Percentiles rank a stretch among this genome's conserved stretches.
These are phyloP conservation scores for Adansonia grandidieri DNA, from an alignment of 441 rosid genomes.

Conservation along the genomic window DNA sequence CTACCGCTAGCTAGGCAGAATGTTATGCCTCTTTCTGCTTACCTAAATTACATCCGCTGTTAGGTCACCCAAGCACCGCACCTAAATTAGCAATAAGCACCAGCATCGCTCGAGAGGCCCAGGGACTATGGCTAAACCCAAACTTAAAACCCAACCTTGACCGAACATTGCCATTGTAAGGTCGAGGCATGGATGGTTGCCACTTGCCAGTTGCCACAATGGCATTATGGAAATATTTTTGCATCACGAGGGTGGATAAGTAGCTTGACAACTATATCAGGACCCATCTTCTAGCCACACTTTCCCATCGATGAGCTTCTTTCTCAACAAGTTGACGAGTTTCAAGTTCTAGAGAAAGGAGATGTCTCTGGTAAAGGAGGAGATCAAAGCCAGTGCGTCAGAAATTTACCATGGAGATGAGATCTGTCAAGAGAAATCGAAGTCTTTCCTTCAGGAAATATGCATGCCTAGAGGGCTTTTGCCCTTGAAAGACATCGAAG, in stretches of 20 bases:
- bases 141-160: neutral
- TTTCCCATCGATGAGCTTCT: neutral
- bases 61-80: neutral
- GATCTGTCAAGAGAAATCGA: slow-evolving; percentile 73
- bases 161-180: neutral
- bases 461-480: slow-evolving; percentile 77
- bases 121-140: neutral
- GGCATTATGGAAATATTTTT: slow-evolving; percentile 18
- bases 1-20: neutral
- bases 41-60: slow-evolving; percentile 27
- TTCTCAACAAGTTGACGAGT: neutral
- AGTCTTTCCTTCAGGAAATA: slow-evolving; percentile 56
- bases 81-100: neutral
- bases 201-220: neutral
- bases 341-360: neutral
- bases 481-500: slow-evolving; percentile 80
- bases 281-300: neutral
- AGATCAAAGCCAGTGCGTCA: slow-evolving; percentile 65
- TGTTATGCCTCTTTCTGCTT: slow-evolving; percentile 7
- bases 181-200: neutral
- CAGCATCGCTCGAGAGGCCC: neutral
- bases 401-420: slow-evolving; percentile 80
- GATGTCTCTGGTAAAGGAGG: slow-evolving; percentile 72
- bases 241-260: neutral
- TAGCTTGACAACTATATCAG: slow-evolving; percentile 9